Conservation (phyloP, 2,329 filamentous ascomycete species). For the Nemania diffusa region DNA sequence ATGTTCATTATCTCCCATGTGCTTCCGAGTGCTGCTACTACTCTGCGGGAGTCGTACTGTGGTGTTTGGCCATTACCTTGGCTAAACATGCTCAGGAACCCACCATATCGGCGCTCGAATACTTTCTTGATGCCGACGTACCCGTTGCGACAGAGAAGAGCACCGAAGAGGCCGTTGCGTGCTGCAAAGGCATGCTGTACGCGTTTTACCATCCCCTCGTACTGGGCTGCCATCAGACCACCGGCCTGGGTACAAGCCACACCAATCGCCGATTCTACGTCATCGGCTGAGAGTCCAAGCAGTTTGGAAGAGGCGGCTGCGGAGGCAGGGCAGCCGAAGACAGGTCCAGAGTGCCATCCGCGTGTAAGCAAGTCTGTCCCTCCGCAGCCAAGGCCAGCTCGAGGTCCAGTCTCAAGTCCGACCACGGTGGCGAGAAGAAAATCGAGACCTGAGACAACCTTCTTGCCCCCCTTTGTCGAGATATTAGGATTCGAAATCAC, state of each 20-base stretch:
- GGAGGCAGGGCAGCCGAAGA: constrained; percentile 53
- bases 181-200: constrained; percentile 60
- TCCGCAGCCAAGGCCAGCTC: constrained; percentile 46
- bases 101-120: constrained; percentile 54
- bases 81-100: constrained; percentile 55
- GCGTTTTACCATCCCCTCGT: constrained; percentile 56
- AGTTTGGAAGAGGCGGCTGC: constrained; percentile 48
- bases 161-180: constrained; percentile 55
- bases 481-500: constrained; percentile 11
- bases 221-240: constrained; percentile 56
- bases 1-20: constrained; percentile 29
- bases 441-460: constrained; percentile 42
- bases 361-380: constrained; percentile 52
- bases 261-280: constrained; percentile 52
- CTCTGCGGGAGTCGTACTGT: constrained; percentile 39
- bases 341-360: constrained; percentile 55
- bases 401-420: constrained; percentile 54
- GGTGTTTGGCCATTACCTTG: constrained; percentile 35
- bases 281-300: constrained; percentile 44
- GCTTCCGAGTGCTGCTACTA: constrained; percentile 48
- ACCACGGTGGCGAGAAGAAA: constrained; percentile 50
- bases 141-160: constrained; percentile 51
- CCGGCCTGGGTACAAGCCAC: constrained; percentile 55
- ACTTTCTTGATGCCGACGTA: constrained; percentile 53
- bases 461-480: not conserved